Conservation (phyloP, 1,284 basidiomycete species). For the Puccinia novopanici region DNA sequence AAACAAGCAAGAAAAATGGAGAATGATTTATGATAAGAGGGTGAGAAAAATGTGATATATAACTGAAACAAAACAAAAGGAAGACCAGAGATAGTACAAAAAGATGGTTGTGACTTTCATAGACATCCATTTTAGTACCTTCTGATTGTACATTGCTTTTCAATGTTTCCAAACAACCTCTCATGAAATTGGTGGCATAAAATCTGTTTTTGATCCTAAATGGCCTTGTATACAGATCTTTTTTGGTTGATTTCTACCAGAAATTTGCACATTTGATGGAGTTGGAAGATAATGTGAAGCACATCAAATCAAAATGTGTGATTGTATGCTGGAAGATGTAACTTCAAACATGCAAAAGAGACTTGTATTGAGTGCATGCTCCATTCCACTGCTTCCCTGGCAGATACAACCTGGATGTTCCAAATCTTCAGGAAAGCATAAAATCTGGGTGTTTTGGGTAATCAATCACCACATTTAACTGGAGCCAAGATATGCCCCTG, state of each 20-base stretch:
- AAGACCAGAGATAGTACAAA: too few relatives aligned
- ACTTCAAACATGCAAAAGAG: not conserved
- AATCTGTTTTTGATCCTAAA: too few relatives aligned
- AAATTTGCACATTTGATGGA: not conserved
- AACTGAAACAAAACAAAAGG: too few relatives aligned
- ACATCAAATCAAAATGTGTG: not conserved
- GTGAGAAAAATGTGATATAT: too few relatives aligned
- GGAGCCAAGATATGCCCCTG: not conserved
- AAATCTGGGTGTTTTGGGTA: not conserved
- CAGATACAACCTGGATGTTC: slow-evolving; percentile 7
- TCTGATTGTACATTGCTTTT: too few relatives aligned
- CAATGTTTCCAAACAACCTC: too few relatives aligned
- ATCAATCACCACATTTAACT: not conserved
- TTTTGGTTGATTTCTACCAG: not conserved
- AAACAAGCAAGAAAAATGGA: too few relatives aligned
- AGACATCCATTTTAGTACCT: too few relatives aligned
- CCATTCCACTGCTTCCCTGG: slow-evolving; percentile 8
- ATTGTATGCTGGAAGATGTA: not conserved
- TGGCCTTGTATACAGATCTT: too few relatives aligned
- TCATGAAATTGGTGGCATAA: too few relatives aligned
- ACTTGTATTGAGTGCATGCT: not conserved
- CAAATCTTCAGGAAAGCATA: not conserved
- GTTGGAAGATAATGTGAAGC: not conserved
- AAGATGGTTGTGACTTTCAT: too few relatives aligned
- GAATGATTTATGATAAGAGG: too few relatives aligned